phyloP scores from a whole-genome alignment of 768 basidiomycete genomes.

The Suillus cothurnatus region DNA sequence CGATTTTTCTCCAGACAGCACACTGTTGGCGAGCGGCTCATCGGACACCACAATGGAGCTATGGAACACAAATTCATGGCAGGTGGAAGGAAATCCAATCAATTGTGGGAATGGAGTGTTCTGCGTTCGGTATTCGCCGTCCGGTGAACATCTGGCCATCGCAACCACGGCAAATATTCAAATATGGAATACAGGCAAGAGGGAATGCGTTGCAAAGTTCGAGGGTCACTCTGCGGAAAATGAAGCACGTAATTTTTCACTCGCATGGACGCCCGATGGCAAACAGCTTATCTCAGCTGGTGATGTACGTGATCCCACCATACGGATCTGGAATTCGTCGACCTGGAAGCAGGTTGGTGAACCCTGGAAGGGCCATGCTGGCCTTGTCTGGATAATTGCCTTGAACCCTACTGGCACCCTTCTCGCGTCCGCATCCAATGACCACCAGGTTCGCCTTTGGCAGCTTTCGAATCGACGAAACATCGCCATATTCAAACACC shows the following conservation, averaged over 20 bases:
- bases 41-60: neutral
- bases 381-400: rapidly evolving
- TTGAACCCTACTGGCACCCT: neutral
- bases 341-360: neutral
- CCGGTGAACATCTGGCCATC: neutral
- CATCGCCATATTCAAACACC: too few species aligned
- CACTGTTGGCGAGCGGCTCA: neutral
- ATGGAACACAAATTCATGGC: neutral
- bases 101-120: neutral
- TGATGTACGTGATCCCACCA: neutral
- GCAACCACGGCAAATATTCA: neutral
- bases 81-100: neutral
- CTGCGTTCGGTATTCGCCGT: neutral
- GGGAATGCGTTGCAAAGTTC: neutral
- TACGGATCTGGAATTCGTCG: neutral
- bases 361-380: neutral
- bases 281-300: neutral
- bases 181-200: neutral
- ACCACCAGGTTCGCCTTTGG: neutral
- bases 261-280: neutral
- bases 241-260: neutral
- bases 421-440: neutral
- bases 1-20: neutral
- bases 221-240: neutral
- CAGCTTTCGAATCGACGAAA: too few species aligned